Evolutionary conservation across 78 protist species (phyloP), one percentile per base, ranked within the genome.

Genomic region (Cyanophora paradoxa): DNA sequence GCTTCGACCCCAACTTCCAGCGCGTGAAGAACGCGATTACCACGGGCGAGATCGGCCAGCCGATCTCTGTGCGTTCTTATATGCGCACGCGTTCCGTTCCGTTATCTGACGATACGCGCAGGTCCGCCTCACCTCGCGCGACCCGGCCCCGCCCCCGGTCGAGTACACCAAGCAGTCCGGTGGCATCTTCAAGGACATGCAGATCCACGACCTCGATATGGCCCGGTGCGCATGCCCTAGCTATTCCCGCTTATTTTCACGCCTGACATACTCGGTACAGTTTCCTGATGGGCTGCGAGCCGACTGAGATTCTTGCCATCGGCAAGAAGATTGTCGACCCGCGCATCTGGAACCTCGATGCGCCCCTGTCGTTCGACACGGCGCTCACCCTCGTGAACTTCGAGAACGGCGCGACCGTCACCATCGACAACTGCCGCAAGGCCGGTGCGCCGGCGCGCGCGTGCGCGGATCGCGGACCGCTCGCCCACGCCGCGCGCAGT

Each of bases 121-220:
- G 28, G 13, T 61, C 46, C 3, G 19, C 46, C 67, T 61, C 30
- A 19, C 30, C 13, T 61, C 67, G 67, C 67, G 67, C 44, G 67
- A 61, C 44, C 67, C 67, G 46, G n/a, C 48, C 22, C 67, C 67
- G 41, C 67, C 67, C 46, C 67, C 67, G 48, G 0, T 24, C 33
- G 22, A 61, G 44, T 61, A 61, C 67, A 44, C 36, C 44, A n/a
- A 61, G 67, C 46, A 44, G 46, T 40, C 46, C 40, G 67, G 67
- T 44, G 67, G 67, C 28, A 36, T 61, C 46, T 61, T 61, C 67
- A 61, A 61, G 67, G 67, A 61, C 67, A 61, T 61, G 67, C 46
- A 40, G 44, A 20, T 61, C 30, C 67, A 61, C 44, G 67, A 61
- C 67, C 44, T 61, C 30, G 67, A 61, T 44, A 61, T 61, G 67